Percentiles rank a stretch among this genome's conserved stretches.
Conservation (phyloP, 2,329 filamentous ascomycete genomes). For the Trichoderma aggressivum region DNA sequence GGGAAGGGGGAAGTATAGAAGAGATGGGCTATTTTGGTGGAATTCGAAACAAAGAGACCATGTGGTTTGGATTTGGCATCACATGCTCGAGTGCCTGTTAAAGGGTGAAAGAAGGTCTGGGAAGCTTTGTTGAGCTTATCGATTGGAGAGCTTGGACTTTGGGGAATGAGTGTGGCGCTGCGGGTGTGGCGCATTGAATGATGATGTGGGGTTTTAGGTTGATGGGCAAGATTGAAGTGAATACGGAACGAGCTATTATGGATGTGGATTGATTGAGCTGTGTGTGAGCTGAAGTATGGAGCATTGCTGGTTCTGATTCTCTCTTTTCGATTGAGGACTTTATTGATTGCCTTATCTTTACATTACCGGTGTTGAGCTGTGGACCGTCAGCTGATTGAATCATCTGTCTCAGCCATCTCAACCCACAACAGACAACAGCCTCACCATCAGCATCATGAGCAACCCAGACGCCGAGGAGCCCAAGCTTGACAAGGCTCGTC, state of each 20-base stretch:
- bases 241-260: background rate
- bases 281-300: background rate
- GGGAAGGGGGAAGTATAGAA: background rate
- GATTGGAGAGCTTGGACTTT: background rate
- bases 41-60: background rate
- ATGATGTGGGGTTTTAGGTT: background rate
- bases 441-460: background rate
- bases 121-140: conserved; percentile 8
- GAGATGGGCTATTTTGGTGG: background rate
- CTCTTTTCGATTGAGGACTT: background rate
- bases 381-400: background rate
- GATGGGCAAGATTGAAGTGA: background rate
- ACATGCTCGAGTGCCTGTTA: background rate
- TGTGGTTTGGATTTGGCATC: background rate
- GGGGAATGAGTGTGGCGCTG: background rate
- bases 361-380: background rate
- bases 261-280: background rate
- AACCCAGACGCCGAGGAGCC: background rate
- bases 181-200: conserved; percentile 2
- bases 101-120: background rate
- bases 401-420: background rate
- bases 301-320: background rate
- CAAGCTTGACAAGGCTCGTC: conserved; percentile 58
- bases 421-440: background rate
- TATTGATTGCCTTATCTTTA: background rate